Evolutionary conservation across 176 grass and related monocot genomes (phyloP).

Genomic region (Cenchrus purpureus): DNA sequence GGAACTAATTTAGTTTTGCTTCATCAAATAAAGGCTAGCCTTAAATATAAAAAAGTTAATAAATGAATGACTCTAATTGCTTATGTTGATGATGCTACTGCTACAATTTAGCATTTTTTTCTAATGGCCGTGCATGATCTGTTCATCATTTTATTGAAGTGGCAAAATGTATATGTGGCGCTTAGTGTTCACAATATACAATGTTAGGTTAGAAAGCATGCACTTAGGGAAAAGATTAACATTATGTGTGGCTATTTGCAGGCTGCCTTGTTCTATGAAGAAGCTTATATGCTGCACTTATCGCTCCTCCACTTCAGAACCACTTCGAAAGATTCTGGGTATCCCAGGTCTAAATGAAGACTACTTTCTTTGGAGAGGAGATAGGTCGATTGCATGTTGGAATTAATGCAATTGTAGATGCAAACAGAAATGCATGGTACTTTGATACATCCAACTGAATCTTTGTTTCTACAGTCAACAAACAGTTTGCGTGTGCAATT

Average conservation of each 20-base stretch:
- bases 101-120: background rate
- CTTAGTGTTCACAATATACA: too few species aligned
- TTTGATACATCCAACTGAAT: too few species aligned
- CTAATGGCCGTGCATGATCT: background rate
- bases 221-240: background rate
- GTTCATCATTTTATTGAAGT: constrained; percentile 13
- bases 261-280: constrained; percentile 77
- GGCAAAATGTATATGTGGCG: too few species aligned
- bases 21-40: background rate
- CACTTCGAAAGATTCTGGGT: constrained; percentile 83
- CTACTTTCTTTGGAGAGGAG: constrained; percentile 28
- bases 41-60: background rate
- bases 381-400: too few species aligned
- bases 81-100: background rate
- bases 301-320: constrained; percentile 51
- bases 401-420: constrained; percentile 48
- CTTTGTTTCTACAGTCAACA: too few species aligned
- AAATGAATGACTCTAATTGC: background rate
- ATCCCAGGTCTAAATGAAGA: constrained; percentile 74
- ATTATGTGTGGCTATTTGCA: constrained; percentile 39
- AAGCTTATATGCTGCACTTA: constrained; percentile 62
- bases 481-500: too few species aligned
- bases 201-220: too few species aligned
- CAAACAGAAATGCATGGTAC: constrained; percentile 43
- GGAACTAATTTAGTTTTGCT: background rate